phyloP scores from a whole-genome alignment of 345 rosid species.

The Sonneratia caseolaris region DNA sequence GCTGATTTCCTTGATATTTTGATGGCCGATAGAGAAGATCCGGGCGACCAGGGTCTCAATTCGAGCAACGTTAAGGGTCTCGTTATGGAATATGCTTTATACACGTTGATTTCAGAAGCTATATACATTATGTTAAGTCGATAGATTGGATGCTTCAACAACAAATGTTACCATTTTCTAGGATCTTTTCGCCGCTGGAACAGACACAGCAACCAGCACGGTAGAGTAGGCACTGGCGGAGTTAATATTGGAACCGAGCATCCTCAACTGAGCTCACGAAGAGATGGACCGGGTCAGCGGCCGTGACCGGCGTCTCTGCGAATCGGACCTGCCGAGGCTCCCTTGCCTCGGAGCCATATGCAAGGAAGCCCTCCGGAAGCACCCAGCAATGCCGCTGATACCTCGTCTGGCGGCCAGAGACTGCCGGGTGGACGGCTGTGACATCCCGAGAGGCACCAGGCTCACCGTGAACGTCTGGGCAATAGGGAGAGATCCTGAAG shows the following conservation, averaged over 20 bases:
- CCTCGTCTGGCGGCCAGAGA: constrained; percentile 30
- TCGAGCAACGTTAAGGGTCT: constrained; percentile 43
- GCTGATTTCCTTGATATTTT: constrained; percentile 49
- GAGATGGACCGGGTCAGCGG: constrained; percentile 47
- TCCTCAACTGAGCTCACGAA: constrained; percentile 26
- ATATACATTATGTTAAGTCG: neutral
- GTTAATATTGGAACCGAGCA: constrained; percentile 29
- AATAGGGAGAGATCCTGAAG: constrained; percentile 42
- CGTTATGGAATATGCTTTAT: constrained; percentile 18
- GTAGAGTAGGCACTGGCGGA: constrained; percentile 51
- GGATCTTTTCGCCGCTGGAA: constrained; percentile 56
- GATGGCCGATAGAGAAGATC: constrained; percentile 18
- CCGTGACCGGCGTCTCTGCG: constrained; percentile 27
- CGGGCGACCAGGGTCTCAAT: constrained; percentile 24
- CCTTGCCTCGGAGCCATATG: constrained; percentile 37
- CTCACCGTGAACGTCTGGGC: constrained; percentile 57
- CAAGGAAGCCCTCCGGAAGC: constrained; percentile 42
- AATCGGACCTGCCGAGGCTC: constrained; percentile 7
- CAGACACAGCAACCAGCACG: constrained; percentile 53
- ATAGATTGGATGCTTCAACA: neutral
- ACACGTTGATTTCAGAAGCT: neutral
- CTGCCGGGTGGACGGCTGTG: constrained; percentile 37
- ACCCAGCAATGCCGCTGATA: constrained; percentile 49
- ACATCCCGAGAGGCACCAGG: constrained; percentile 30
- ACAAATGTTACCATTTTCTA: neutral